Percentiles rank a stretch among this genome's conserved stretches.
Evolutionary conservation across 768 basidiomycete genomes (phyloP).

Genomic region (Pleurotus giganteus): DNA sequence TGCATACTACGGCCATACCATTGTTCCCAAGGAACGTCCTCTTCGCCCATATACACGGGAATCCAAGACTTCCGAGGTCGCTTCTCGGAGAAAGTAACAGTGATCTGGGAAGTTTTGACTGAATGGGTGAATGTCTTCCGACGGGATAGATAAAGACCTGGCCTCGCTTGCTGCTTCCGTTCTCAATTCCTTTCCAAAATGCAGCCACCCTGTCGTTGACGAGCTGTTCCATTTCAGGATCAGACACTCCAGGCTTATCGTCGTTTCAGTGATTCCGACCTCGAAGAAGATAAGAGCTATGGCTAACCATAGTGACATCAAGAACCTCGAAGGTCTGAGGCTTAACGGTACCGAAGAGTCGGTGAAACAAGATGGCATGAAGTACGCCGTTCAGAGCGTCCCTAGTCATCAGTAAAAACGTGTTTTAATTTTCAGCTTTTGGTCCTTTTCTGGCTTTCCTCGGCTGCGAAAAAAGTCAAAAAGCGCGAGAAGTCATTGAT

Average conservation of each 20-base stretch:
- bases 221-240: constrained; percentile 67
- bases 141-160: no score
- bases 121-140: no score
- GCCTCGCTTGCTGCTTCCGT: constrained; percentile 58
- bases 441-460: no score
- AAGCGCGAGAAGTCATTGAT: no score
- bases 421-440: no score
- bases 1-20: constrained; percentile 57
- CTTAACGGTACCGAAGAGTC: constrained; percentile 77
- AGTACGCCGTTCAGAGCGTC: constrained; percentile 75
- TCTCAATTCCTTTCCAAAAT: constrained; percentile 79
- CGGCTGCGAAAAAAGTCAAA: no score
- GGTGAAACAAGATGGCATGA: constrained; percentile 80
- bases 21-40: constrained; percentile 86
- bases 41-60: constrained; percentile 65
- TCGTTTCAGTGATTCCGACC: not conserved
- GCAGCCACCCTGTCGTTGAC: constrained; percentile 74
- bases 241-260: constrained; percentile 73
- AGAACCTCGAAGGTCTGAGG: constrained; percentile 76
- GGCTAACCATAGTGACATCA: constrained; percentile 78
- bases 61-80: constrained; percentile 80
- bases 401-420: no score
- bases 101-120: constrained; percentile 59
- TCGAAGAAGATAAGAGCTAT: not conserved
- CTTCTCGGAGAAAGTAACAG: constrained; percentile 76